phyloP scores from a whole-genome alignment of 2,329 filamentous ascomycete genomes.

The Paecilomyces dactylethromorphus region DNA sequence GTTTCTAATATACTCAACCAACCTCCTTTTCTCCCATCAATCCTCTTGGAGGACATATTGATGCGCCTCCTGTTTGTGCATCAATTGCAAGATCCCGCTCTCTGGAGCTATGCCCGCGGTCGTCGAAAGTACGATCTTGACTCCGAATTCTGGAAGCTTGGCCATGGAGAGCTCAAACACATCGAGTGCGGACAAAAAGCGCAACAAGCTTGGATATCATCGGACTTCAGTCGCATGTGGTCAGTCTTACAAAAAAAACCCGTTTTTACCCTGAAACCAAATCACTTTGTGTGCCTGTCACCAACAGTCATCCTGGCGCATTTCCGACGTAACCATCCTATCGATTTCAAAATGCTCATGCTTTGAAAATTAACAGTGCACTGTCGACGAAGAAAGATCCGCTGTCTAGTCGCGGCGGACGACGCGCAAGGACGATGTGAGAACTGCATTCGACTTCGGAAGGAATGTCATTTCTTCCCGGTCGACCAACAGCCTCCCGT shows the following conservation, averaged over 20 bases:
- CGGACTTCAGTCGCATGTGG: conserved; percentile 91
- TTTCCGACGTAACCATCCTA: neutral
- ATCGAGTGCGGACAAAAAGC: conserved; percentile 55
- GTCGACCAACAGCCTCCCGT: conserved; percentile 67
- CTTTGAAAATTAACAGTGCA: conserved; percentile 54
- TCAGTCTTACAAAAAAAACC: conserved; percentile 49
- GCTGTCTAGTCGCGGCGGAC: conserved; percentile 71
- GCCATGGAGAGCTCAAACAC: conserved; percentile 28
- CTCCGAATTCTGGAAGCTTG: conserved; percentile 24
- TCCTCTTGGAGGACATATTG: conserved; percentile 7
- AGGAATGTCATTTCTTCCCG: conserved; percentile 86
- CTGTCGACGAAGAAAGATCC: conserved; percentile 87
- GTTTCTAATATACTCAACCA: neutral
- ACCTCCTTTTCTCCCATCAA: neutral
- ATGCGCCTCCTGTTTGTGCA: conserved; percentile 18
- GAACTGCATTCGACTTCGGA: conserved; percentile 90
- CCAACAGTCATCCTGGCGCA: neutral
- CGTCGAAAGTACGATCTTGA: conserved; percentile 26
- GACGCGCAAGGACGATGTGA: conserved; percentile 72
- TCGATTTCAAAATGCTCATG: neutral
- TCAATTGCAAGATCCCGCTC: conserved; percentile 12
- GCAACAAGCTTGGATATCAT: conserved; percentile 94
- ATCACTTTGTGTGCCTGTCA: neutral
- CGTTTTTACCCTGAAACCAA: neutral
- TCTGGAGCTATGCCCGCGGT: conserved; percentile 33